Base-by-base conservation (phyloP, 345 rosid species). In the Salix udensis region DNA sequence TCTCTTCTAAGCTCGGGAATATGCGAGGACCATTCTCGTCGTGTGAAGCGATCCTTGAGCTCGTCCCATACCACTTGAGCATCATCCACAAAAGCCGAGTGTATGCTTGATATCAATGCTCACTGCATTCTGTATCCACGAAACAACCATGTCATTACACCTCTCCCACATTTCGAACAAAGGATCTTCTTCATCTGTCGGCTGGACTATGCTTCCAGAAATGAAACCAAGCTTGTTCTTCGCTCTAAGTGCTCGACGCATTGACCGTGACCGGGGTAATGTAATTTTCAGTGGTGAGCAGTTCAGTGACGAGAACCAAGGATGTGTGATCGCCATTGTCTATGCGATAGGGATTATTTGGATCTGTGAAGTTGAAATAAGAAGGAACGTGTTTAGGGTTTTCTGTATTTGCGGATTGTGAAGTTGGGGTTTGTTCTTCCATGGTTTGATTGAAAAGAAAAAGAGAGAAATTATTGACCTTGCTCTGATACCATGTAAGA, bases 121-220 rank as follows among this genome's bases (percentile, higher is more conserved):
- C 0, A 52, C 4, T 19, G 10, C 58, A 52, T 52, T 52, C 0
- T 52, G 58, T 52, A 52, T 52, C 23, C 58, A 52, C 0, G 10
- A 52, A 52, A 52, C n/a, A 0, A 19, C 23, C 10, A 52, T 52
- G 23, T 1, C 10, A 6, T 52, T 52, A 1, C 3, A 52, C 1
- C n/a, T 52, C 2, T 52, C 10, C 23, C 58, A 52, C 10, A 52
- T 18, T 18, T 52, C 10, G 6, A 52, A 52, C 10, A 52, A 0
- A 18, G 10, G 23, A 52, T 52, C 55, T 1, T 52, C 58, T 0
- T 52, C 23, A 52, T 2, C 6, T 0, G 0, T 2, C 26, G 26
- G 26, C 0, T 0, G 23, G 6, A 0, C 0, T 2, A 52, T 2
- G 0, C 0, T 18, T 18, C 10, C 1, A 6, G 3, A 52, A 52